Percentiles rank a stretch among this genome's conserved stretches.
phyloP scores from a whole-genome alignment of 495 filamentous ascomycete species.

The Aspergillus biplanus region DNA sequence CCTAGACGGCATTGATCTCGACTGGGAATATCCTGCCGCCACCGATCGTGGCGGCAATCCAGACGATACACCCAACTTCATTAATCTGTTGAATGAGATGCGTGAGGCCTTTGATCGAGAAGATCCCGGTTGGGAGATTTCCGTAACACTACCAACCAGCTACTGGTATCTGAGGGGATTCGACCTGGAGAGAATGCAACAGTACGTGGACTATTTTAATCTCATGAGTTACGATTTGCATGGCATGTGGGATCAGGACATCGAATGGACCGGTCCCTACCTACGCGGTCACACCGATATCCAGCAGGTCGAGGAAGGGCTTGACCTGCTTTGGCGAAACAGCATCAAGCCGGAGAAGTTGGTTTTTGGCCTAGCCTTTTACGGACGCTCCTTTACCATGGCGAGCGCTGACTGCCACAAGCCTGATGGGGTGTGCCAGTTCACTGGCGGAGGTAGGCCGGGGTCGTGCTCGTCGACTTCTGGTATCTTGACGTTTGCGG shows the following conservation, averaged over 20 bases:
- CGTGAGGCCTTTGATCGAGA: constrained; percentile 20
- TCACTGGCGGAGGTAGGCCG: constrained; percentile 23
- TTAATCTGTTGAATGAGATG: constrained; percentile 36
- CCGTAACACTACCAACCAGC: constrained; percentile 44
- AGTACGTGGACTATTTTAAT: constrained; percentile 54
- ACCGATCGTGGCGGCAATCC: constrained; percentile 42
- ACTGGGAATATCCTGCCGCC: constrained; percentile 45
- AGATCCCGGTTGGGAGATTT: constrained; percentile 34
- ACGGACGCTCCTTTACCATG: constrained; percentile 40
- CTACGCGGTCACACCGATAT: constrained; percentile 32
- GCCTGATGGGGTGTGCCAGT: constrained; percentile 24
- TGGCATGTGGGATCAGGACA: constrained; percentile 21
- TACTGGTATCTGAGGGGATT: constrained; percentile 59
- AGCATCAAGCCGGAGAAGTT: constrained; percentile 34
- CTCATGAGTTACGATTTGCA: constrained; percentile 58
- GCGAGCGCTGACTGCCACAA: constrained; percentile 15
- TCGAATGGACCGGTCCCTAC: constrained; percentile 11
- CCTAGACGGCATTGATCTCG: no score
- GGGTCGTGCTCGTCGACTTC: no score
- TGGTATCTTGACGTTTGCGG: constrained; percentile 40
- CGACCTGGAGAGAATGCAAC: constrained; percentile 38
- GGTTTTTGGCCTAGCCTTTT: constrained; percentile 39
- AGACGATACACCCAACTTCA: constrained; percentile 43
- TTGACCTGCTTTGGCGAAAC: constrained; percentile 37
- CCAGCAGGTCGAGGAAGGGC: constrained; percentile 30